A percentile compares a stretch with the other conserved stretches of the same genome.
phyloP scores from a whole-genome alignment of 768 basidiomycete genomes.

The Lactarius evosmus region DNA sequence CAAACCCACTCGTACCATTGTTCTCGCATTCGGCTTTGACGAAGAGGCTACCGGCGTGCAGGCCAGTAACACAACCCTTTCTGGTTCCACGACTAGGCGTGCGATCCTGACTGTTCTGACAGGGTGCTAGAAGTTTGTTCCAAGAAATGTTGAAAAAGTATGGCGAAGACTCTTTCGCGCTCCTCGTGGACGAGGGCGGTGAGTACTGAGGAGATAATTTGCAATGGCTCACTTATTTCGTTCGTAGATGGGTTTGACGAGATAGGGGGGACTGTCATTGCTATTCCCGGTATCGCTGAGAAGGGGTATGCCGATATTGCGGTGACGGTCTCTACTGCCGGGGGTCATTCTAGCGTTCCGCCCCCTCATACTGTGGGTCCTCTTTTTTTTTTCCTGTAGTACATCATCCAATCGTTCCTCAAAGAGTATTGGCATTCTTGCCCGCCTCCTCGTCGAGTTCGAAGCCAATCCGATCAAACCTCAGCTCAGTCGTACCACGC shows the following conservation, averaged over 20 bases:
- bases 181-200: conserved; percentile 63
- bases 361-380: conserved; percentile 47
- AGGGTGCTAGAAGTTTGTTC: conserved; percentile 46
- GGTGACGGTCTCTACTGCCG: conserved; percentile 44
- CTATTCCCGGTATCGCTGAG: conserved; percentile 35
- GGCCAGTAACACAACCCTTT: conserved; percentile 20
- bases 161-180: conserved; percentile 48
- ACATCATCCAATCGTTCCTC: neutral
- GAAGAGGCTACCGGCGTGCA: conserved; percentile 43
- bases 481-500: conserved; percentile 33
- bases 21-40: conserved; percentile 48
- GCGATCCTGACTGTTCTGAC: neutral
- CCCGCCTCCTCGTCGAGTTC: conserved; percentile 26
- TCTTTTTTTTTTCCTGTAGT: neutral
- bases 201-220: conserved; percentile 1
- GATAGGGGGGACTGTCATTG: conserved; percentile 33
- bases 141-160: conserved; percentile 42
- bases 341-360: conserved; percentile 55
- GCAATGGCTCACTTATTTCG: neutral
- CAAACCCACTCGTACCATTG: conserved; percentile 42
- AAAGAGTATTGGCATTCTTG: conserved; percentile 52
- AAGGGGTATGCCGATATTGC: conserved; percentile 45
- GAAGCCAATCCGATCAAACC: conserved; percentile 16
- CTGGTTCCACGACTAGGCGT: neutral
- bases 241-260: conserved; percentile 33